Evolutionary conservation across 495 filamentous ascomycete species (phyloP).

Genomic region (Pseudomonodictys pantanalensis): DNA sequence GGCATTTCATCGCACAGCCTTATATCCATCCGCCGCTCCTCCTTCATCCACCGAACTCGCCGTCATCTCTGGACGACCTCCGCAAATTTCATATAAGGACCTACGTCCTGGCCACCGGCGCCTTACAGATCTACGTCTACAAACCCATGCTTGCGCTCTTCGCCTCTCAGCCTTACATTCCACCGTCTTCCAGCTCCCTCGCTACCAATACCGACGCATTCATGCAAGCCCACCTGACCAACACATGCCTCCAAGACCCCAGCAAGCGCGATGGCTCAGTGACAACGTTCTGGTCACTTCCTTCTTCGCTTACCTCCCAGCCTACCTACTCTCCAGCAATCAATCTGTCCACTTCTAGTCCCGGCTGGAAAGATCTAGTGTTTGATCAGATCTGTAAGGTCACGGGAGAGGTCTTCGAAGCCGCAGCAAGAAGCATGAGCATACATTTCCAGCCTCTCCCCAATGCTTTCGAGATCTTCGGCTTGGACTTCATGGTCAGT

Average conservation of each 20-base stretch:
- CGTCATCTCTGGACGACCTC: slow-evolving; percentile 42
- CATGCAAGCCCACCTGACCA: slow-evolving; percentile 78
- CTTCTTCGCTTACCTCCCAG: slow-evolving; percentile 29
- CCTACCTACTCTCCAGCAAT: neutral
- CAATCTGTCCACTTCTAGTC: too few relatives aligned
- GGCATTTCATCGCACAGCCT: slow-evolving; percentile 93
- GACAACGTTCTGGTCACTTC: slow-evolving; percentile 66
- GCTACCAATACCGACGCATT: slow-evolving; percentile 35
- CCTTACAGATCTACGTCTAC: slow-evolving; percentile 82
- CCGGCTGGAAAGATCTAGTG: slow-evolving; percentile 59
- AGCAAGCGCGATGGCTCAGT: slow-evolving; percentile 60
- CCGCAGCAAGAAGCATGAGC: slow-evolving; percentile 75
- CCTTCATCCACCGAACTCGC: slow-evolving; percentile 47
- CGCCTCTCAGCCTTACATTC: slow-evolving; percentile 63
- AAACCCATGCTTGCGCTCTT: slow-evolving; percentile 89
- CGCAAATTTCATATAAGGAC: slow-evolving; percentile 93
- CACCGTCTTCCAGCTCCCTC: slow-evolving; percentile 38
- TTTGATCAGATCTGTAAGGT: slow-evolving; percentile 69
- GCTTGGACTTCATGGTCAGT: slow-evolving; percentile 81
- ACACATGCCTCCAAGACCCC: slow-evolving; percentile 80
- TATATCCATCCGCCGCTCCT: slow-evolving; percentile 90
- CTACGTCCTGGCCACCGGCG: slow-evolving; percentile 79
- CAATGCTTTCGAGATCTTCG: slow-evolving; percentile 89
- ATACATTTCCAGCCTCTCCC: slow-evolving; percentile 85
- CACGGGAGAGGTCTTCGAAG: slow-evolving; percentile 76